Percentiles rank a stretch among this genome's conserved stretches.
phyloP scores from a whole-genome alignment of 2,329 filamentous ascomycete genomes.

The Arachnopeziza araneosa region DNA sequence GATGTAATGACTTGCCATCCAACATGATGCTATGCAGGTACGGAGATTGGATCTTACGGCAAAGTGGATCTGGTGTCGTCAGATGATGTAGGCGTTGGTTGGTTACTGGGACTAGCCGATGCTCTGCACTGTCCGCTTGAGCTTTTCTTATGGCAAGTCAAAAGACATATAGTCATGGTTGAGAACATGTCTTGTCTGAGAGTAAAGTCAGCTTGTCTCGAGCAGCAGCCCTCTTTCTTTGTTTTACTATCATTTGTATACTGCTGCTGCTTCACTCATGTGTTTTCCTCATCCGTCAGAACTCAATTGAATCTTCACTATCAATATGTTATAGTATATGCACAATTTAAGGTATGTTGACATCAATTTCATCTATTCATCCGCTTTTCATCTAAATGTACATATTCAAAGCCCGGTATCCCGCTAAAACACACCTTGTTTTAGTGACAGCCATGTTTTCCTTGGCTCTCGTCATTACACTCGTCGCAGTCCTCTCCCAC shows the following conservation, averaged over 20 bases:
- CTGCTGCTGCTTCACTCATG: not conserved
- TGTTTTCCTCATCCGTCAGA: not conserved
- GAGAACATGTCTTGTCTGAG: not conserved
- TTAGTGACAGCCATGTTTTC: constrained; percentile 6
- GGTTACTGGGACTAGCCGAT: constrained; percentile 2
- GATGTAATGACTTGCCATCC: constrained; percentile 1
- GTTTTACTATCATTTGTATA: too few relatives aligned
- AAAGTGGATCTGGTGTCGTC: not conserved
- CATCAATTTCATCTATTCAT: not conserved
- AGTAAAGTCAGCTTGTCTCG: constrained; percentile 6
- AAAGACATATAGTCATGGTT: constrained; percentile 5
- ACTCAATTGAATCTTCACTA: not conserved
- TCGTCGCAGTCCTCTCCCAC: constrained; percentile 3
- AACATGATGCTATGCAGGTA: not conserved
- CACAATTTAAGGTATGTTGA: constrained; percentile 5
- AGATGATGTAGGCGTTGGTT: constrained; percentile 2
- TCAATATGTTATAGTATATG: constrained; percentile 6
- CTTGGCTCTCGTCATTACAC: constrained; percentile 2
- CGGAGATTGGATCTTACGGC: not conserved
- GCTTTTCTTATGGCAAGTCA: constrained; percentile 2
- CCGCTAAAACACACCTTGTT: not conserved
- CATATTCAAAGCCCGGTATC: not conserved
- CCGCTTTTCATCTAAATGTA: not conserved
- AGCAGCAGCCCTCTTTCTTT: not conserved
- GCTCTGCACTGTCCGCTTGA: not conserved